A percentile compares a stretch with the other conserved stretches of the same genome.
Conservation (phyloP, 2,329 filamentous ascomycete species). For the Orbilia brochopaga region DNA sequence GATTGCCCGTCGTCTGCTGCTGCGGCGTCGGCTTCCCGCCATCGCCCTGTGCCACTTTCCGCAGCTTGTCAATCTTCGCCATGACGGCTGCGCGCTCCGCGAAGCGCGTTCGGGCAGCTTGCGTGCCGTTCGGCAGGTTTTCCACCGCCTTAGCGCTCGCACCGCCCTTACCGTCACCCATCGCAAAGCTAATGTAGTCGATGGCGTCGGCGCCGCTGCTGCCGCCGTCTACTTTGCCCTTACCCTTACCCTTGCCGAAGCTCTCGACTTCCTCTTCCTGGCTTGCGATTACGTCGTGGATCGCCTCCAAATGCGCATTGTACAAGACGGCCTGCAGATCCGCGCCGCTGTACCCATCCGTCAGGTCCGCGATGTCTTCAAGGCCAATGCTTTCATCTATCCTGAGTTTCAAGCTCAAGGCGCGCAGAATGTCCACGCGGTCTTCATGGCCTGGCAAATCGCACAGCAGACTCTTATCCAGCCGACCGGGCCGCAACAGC, state of each 20-base stretch:
- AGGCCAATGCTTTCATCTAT: conserved; percentile 68
- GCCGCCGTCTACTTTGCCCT: conserved; percentile 58
- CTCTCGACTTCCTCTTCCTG: conserved; percentile 59
- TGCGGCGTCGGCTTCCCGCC: conserved; percentile 9
- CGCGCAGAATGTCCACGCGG: conserved; percentile 83
- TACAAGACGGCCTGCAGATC: conserved; percentile 94
- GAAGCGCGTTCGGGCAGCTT: conserved; percentile 63
- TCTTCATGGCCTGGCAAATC: conserved; percentile 83
- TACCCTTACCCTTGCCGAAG: conserved; percentile 55
- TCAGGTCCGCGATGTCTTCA: conserved; percentile 75
- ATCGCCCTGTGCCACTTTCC: conserved; percentile 58
- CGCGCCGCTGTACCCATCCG: conserved; percentile 89
- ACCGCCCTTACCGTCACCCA: conserved; percentile 48
- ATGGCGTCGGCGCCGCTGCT: conserved; percentile 55
- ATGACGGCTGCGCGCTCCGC: conserved; percentile 79
- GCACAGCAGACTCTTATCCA: conserved; percentile 92
- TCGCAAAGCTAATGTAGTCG: conserved; percentile 53
- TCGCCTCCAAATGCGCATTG: conserved; percentile 95
- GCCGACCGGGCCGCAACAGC: conserved; percentile 82
- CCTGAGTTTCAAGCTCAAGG: conserved; percentile 74
- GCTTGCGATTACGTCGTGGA: conserved; percentile 84
- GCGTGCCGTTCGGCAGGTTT: conserved; percentile 56
- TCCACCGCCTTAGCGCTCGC: conserved; percentile 59
- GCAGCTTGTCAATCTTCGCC: conserved; percentile 81
- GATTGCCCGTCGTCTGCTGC: conserved; percentile 33